Evolutionary conservation across 805 yeast genomes (phyloP).

Genomic region (Isabelozyma pseudorhagii): DNA sequence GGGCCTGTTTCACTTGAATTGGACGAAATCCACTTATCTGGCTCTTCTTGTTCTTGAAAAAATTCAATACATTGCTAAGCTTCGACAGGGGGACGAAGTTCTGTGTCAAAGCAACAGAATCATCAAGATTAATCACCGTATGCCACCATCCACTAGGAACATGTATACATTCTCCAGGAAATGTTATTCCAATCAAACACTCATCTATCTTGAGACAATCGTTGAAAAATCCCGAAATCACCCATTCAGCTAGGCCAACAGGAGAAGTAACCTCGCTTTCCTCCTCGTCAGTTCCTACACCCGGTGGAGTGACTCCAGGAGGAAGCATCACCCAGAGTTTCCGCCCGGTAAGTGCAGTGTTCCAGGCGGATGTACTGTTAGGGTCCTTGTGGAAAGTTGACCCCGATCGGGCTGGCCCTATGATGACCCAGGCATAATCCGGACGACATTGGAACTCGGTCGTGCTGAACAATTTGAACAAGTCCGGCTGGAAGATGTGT

Average conservation of each 20-base stretch:
- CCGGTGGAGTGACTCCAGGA: conserved; percentile 75
- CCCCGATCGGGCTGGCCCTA: conserved; percentile 80
- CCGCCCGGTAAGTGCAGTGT: conserved; percentile 67
- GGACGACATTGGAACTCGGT: conserved; percentile 56
- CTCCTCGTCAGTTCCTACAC: conserved; percentile 70
- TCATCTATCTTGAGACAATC: conserved; percentile 57
- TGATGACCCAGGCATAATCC: conserved; percentile 88
- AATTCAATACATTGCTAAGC: conserved; percentile 59
- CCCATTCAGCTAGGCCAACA: conserved; percentile 92
- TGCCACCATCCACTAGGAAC: conserved; percentile 99
- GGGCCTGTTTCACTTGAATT: conserved; percentile 40
- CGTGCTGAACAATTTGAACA: conserved; percentile 52
- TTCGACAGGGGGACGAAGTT: conserved; percentile 76
- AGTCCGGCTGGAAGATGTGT: conserved; percentile 52
- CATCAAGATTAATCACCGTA: conserved; percentile 79
- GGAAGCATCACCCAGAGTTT: conserved; percentile 91
- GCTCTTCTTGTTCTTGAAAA: conserved; percentile 60
- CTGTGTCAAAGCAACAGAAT: conserved; percentile 83
- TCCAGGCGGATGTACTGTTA: conserved; percentile 89
- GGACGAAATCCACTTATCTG: conserved; percentile 82
- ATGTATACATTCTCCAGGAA: conserved; percentile 79
- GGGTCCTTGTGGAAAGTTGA: conserved; percentile 94
- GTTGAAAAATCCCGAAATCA: conserved; percentile 73
- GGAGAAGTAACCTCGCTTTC: conserved; percentile 92
- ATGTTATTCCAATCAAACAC: conserved; percentile 68